Conservation (phyloP, 495 filamentous ascomycete species). For the Parachaetomium inaequale region DNA sequence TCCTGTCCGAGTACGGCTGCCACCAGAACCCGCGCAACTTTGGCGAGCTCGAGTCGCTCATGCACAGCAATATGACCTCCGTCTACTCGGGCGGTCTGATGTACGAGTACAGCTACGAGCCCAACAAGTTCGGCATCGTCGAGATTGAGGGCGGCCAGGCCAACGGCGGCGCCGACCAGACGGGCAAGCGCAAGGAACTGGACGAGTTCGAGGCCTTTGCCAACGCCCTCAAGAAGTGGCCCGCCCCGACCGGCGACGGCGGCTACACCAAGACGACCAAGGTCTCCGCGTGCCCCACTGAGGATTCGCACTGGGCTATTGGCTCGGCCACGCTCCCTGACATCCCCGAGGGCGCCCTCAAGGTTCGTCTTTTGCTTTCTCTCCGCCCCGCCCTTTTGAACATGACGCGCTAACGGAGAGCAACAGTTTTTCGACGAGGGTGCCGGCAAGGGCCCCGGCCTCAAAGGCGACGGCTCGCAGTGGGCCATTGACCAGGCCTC, state of each 20-base stretch:
- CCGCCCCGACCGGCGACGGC: constrained; percentile 68
- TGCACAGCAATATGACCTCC: constrained; percentile 75
- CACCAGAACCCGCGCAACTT: constrained; percentile 74
- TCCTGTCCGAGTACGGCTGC: constrained; percentile 97
- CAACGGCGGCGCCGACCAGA: constrained; percentile 45
- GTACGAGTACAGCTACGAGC: constrained; percentile 90
- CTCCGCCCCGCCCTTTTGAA: neutral
- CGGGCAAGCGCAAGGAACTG: constrained; percentile 28
- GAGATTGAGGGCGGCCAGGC: constrained; percentile 53
- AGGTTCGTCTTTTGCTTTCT: constrained; percentile 23
- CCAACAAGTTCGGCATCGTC: constrained; percentile 76
- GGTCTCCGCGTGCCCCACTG: constrained; percentile 64
- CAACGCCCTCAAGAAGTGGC: constrained; percentile 58
- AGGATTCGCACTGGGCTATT: constrained; percentile 72
- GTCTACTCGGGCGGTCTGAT: constrained; percentile 97
- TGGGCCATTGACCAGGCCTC: constrained; percentile 50
- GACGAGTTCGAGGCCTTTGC: constrained; percentile 60
- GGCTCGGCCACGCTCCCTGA: constrained; percentile 61
- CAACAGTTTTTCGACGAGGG: constrained; percentile 65
- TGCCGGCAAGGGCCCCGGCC: constrained; percentile 70
- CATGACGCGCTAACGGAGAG: constrained; percentile 18
- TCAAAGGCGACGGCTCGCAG: constrained; percentile 70
- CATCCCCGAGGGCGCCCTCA: constrained; percentile 64
- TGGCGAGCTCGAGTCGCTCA: constrained; percentile 74
- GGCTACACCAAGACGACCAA: constrained; percentile 67